Conservation (phyloP, 345 rosid species). For the Capsella bursapastoris region DNA sequence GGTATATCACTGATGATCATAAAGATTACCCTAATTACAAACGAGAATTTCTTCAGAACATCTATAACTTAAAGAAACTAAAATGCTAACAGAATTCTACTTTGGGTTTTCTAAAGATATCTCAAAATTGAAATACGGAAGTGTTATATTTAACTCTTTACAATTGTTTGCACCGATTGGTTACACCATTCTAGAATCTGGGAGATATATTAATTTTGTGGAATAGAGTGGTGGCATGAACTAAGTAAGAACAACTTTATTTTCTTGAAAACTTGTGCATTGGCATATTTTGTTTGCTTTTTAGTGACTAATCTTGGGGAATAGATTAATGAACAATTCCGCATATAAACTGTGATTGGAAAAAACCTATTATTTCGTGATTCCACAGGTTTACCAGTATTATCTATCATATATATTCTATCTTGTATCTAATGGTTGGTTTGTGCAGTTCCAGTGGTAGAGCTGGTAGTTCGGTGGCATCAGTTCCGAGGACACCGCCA, state of each 20-base stretch:
- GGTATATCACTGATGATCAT: background rate
- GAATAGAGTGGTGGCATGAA: conserved; percentile 1
- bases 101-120: background rate
- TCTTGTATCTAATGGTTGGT: conserved; percentile 5
- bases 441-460: conserved; percentile 63
- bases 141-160: background rate
- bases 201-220: background rate
- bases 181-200: background rate
- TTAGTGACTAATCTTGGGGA: background rate
- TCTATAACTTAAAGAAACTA: background rate
- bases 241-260: background rate
- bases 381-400: background rate
- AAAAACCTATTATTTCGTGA: background rate
- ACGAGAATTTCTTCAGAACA: conserved; percentile 6
- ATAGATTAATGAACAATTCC: background rate
- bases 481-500: conserved; percentile 67
- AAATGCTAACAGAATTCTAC: background rate
- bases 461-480: conserved; percentile 70
- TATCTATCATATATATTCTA: background rate
- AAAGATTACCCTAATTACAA: background rate
- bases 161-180: background rate
- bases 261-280: background rate
- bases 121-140: background rate
- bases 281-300: background rate
- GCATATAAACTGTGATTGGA: background rate